Base-by-base conservation (phyloP, 176 grass and related monocot genomes). In the Triticum turgidum region DNA sequence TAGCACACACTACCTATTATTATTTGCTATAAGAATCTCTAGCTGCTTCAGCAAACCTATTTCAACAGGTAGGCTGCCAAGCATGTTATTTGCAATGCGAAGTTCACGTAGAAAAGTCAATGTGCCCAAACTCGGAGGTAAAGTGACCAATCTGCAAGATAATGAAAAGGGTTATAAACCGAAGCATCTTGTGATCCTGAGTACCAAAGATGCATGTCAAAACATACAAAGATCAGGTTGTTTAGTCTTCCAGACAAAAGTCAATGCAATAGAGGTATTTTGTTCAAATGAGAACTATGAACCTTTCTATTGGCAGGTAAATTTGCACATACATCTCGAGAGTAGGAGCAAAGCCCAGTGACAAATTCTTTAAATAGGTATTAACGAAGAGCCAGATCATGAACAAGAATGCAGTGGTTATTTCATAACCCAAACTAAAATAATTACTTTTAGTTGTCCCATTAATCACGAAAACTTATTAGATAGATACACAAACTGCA, bases 21-120 rank as follows among this genome's bases (percentile, higher is more conserved):
- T 96, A 66, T 37, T 92, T 86, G 86, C 93, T 88, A 94, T 91
- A 29, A 95, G 87, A 75, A 94, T 87, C 88, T 95, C 47, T 59
- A 98, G 96, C 69, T 94, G 88, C 74, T 84, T 86, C 80, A 98
- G 90, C 21, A n/a, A 89, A 84, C 90, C 91, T 84, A 95, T 89
- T 88, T 98, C 93, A 45, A 73, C 67, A 82, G 96, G 93, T 82
- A 98, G 89, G 65, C 56, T 88, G 76, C 78, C 84, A 54, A 98
- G 37, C 56, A 78, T 94, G 64, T 95, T 98, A 78, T 86, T 89
- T 44, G 96, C 91, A 84, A 98, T 68, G 89, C 91, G 86, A 72
- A 98, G 89, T 86, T 98, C 89, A 77, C 86, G 70, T 54, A 95
- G 76, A 76, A 89, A 94, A 82, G 76, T 91, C 79, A 98, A 79